A percentile compares a stretch with the other conserved stretches of the same genome.
These are phyloP conservation scores for Colletotrichum lentis DNA, from an alignment of 2,329 filamentous ascomycete genomes.

Conservation along the genomic window DNA sequence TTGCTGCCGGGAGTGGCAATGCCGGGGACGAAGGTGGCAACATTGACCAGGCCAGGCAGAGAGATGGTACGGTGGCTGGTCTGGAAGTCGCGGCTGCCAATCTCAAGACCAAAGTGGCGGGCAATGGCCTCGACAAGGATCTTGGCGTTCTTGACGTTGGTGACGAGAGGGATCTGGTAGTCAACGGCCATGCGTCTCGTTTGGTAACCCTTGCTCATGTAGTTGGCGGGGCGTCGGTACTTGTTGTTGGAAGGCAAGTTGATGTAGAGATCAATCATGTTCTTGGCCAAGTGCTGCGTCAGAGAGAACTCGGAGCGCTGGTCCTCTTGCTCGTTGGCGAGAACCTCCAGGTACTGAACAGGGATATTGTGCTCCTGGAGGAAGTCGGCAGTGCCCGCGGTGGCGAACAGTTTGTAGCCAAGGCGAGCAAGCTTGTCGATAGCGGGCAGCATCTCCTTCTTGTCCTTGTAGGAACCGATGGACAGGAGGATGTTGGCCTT, in stretches of 20 bases:
- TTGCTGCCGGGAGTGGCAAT: conserved; percentile 70
- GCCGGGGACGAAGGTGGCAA: conserved; percentile 81
- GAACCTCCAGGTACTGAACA: conserved; percentile 91
- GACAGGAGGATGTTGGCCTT: conserved; percentile 96
- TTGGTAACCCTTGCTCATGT: conserved; percentile 97
- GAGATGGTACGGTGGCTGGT: conserved; percentile 82
- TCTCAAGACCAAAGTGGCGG: conserved; percentile 83
- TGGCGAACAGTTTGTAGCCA: conserved; percentile 95
- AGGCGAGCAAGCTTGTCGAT: conserved; percentile 88
- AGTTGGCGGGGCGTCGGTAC: conserved; percentile 94
- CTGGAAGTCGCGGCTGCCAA: conserved; percentile 87
- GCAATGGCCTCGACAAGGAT: conserved; percentile 94
- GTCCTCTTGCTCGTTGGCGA: conserved; percentile 79
- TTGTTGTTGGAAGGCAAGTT: conserved; percentile 99
- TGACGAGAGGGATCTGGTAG: conserved; percentile 94
- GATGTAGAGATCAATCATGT: conserved; percentile 98
- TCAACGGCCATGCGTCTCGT: conserved; percentile 98
- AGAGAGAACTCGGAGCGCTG: conserved; percentile 97
- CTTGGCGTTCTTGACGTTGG: conserved; percentile 99
- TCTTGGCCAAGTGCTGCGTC: conserved; percentile 95
- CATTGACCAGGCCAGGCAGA: conserved; percentile 78
- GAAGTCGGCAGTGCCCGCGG: conserved; percentile 95
- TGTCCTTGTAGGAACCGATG: conserved; percentile 97
- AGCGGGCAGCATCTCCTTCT: conserved; percentile 94
- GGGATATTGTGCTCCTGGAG: conserved; percentile 90